Conservation (phyloP, 495 filamentous ascomycete species). For the Lophiotrema nucula region DNA sequence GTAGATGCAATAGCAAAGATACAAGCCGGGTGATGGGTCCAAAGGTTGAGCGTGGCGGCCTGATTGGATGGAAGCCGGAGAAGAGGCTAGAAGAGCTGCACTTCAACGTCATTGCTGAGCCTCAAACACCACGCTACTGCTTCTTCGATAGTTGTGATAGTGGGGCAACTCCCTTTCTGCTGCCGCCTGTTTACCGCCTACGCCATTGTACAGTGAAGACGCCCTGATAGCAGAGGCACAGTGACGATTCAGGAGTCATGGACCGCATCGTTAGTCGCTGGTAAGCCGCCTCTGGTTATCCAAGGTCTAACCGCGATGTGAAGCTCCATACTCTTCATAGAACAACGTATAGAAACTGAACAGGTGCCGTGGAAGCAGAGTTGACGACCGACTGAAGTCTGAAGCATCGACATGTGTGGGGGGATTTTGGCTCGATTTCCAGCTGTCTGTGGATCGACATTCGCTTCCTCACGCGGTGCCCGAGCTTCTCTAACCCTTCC, state of each 20-base stretch:
- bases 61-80: constrained; percentile 1
- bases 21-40: neutral
- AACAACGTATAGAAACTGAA: no score
- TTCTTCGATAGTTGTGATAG: neutral
- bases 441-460: no score
- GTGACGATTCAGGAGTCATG: neutral
- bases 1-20: neutral
- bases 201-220: constrained; percentile 3
- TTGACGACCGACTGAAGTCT: no score
- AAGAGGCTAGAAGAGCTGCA: neutral
- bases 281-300: no score
- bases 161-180: neutral
- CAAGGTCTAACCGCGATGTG: no score
- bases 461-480: no score
- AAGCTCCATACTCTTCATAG: no score
- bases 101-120: constrained; percentile 9
- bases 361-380: no score
- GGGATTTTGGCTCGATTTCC: no score
- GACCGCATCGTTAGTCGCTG: no score
- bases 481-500: no score
- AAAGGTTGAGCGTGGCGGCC: neutral
- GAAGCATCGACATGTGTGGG: no score
- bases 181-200: constrained; percentile 4
- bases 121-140: neutral
- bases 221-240: neutral